These are phyloP conservation scores for Lotmaria passim DNA, from an alignment of 208 protist genomes.

Conservation along the genomic window DNA sequence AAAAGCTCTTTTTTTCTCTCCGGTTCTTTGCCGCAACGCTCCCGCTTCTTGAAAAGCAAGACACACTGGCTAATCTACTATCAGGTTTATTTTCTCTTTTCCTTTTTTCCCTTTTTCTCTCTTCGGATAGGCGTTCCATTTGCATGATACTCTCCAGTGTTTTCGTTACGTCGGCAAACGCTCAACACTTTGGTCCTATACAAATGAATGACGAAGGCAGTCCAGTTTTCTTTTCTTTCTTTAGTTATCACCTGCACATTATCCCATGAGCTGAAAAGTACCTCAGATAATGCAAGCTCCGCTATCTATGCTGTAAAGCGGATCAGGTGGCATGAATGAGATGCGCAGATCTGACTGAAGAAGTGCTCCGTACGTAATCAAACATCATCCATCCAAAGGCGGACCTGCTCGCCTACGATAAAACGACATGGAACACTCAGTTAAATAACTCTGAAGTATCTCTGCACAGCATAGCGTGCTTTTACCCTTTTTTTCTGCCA, in stretches of 20 bases:
- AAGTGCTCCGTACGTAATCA: too few relatives aligned
- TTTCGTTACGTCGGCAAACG: not conserved
- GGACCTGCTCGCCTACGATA: not conserved
- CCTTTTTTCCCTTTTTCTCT: not conserved
- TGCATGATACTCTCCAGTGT: conserved; percentile 15
- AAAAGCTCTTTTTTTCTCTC: not conserved
- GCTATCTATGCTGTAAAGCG: not conserved
- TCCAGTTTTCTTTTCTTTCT: not conserved
- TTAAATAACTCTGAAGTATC: conserved; percentile 17
- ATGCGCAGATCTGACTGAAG: too few relatives aligned
- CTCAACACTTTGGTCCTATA: not conserved
- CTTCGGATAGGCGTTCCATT: not conserved
- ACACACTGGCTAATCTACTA: not conserved
- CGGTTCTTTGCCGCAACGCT: conserved; percentile 1
- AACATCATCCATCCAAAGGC: too few relatives aligned
- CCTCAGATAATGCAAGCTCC: not conserved
- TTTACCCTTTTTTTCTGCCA: conserved; percentile 8
- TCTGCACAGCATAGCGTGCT: conserved; percentile 20
- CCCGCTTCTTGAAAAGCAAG: not conserved
- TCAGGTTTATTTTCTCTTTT: not conserved
- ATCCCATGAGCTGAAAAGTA: not conserved
- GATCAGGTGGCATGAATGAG: not conserved
- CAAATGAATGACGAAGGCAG: not conserved
- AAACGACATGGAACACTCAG: not conserved
- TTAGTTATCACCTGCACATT: too few relatives aligned